These are phyloP conservation scores for Ogataea neopini DNA, from an alignment of 805 yeast species.

Conservation along the genomic window DNA sequence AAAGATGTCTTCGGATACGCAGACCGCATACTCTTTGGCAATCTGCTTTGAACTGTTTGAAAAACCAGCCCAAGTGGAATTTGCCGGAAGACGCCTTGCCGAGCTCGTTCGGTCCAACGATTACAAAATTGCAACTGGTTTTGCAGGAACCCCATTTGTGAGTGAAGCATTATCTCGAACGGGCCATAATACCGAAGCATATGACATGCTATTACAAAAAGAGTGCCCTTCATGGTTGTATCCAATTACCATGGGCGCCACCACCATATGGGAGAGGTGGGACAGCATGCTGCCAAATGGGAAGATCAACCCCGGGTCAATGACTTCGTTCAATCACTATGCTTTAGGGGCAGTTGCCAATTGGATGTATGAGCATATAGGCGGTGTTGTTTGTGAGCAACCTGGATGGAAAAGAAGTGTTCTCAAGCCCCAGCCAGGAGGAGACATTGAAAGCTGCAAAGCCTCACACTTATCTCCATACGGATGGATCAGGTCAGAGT, in stretches of 20 bases:
- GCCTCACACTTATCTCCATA: slow-evolving; percentile 15
- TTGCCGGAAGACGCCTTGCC: slow-evolving; percentile 23
- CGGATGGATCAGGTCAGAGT: slow-evolving; percentile 14
- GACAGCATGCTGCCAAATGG: slow-evolving; percentile 32
- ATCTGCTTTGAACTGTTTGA: slow-evolving; percentile 22
- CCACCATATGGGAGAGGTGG: slow-evolving; percentile 33
- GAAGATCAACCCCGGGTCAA: slow-evolving; percentile 27
- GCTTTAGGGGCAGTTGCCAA: slow-evolving; percentile 26
- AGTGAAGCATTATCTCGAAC: slow-evolving; percentile 23
- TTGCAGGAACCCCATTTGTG: slow-evolving; percentile 32
- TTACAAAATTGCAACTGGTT: slow-evolving; percentile 27
- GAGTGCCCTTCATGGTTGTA: slow-evolving; percentile 31
- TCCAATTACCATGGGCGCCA: slow-evolving; percentile 32
- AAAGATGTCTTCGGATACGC: slow-evolving; percentile 22
- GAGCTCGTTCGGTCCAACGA: slow-evolving; percentile 9
- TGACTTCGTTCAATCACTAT: slow-evolving; percentile 33
- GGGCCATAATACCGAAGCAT: slow-evolving; percentile 25
- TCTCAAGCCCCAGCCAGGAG: slow-evolving; percentile 18
- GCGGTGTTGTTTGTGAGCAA: slow-evolving; percentile 19
- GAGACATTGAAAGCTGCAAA: slow-evolving; percentile 9
- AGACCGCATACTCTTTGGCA: slow-evolving; percentile 28
- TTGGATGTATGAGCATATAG: slow-evolving; percentile 23
- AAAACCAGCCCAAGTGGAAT: slow-evolving; percentile 10
- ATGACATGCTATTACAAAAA: slow-evolving; percentile 25
- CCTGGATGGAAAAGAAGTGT: slow-evolving; percentile 22